Conservation (phyloP, 352 stramenopile genomes). For the Phytophthora pini region DNA sequence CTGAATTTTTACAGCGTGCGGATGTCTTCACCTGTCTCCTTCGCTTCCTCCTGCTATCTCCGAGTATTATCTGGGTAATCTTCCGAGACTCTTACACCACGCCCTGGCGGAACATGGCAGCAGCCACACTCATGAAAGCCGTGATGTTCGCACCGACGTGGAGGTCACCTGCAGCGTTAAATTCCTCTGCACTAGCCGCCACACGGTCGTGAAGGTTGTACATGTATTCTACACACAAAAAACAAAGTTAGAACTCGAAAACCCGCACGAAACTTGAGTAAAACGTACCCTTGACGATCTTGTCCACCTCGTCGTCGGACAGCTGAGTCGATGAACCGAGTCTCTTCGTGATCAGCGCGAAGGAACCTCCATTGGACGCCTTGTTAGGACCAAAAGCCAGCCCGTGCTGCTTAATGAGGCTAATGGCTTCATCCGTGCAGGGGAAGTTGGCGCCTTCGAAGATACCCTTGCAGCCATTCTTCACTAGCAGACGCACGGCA, state of each 20-base stretch:
- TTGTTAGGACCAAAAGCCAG: slow-evolving; percentile 89
- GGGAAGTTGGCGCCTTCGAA: slow-evolving; percentile 90
- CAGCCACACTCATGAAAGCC: slow-evolving; percentile 97
- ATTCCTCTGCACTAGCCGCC: slow-evolving; percentile 72
- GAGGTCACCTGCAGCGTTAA: slow-evolving; percentile 80
- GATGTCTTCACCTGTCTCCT: slow-evolving; percentile 5
- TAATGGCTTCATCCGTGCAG: slow-evolving; percentile 80
- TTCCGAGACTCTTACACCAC: slow-evolving; percentile 84
- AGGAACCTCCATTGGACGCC: slow-evolving; percentile 79
- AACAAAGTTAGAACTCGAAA: slow-evolving; percentile 13
- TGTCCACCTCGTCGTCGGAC: slow-evolving; percentile 66
- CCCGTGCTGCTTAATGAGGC: slow-evolving; percentile 84
- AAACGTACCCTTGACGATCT: slow-evolving; percentile 70
- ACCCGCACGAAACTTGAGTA: background rate
- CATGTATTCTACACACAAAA: slow-evolving; percentile 75
- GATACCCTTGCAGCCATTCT: slow-evolving; percentile 90
- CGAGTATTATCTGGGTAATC: slow-evolving; percentile 10
- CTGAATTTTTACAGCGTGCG: slow-evolving; percentile 9
- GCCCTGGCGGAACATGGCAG: slow-evolving; percentile 97
- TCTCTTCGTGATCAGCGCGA: slow-evolving; percentile 74
- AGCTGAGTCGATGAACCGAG: slow-evolving; percentile 60
- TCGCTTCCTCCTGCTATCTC: slow-evolving; percentile 8
- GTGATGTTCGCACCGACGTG: slow-evolving; percentile 96
- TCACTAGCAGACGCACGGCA: slow-evolving; percentile 72
- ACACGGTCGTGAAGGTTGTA: slow-evolving; percentile 74